Base-by-base conservation (phyloP, 2,329 filamentous ascomycete species). In the Claviceps purpurea region DNA sequence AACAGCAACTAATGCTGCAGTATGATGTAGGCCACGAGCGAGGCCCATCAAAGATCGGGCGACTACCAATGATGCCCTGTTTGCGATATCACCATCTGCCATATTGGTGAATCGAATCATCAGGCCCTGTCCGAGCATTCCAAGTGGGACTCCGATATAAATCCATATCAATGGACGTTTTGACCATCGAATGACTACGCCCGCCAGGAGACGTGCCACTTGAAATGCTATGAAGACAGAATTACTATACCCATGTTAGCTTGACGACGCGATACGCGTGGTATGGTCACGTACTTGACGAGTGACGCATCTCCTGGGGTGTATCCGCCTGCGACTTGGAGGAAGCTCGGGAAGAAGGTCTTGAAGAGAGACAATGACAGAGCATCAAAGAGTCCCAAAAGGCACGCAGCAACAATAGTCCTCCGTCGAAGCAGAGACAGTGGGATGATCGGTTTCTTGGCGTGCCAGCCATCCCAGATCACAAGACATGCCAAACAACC, bases 331-430 rank as follows among this genome's bases (percentile, higher is more conserved):
- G 66, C 67, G 2, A 70, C 67, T 48, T 69, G 67, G 0, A 70
- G 62, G 43, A 68, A 70, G 44, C 68, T 70, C 0, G 67, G 65
- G 47, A 70, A 70, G 56, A 71, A 70, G 1, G 68, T 59, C 0
- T 65, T 44, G 51, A 70, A 71, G 34, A 66, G 57, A 2, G 65
- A 65, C 49, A 71, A 68, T 13, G 68, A 60, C 34, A 67, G 64
- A 20, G 65, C 66, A 45, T 71, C 68, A 1, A 70, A 59, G 26
- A 66, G 61, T 5, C 61, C 65, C 2, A 70, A 52, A 1, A 65
- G 38, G 39, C 68, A 70, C 1, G 69, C 69, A 0, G 42, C 67
- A 11, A 70, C 59, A 7, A 70, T 64, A 2, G 69, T 72, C 38
- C 46, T 40, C 13, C 63, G 61, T 52, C 70, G 64, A 50, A 69